Percentiles rank a stretch among this genome's conserved stretches.
Conservation (phyloP, 2,329 filamentous ascomycete species). For the Fonsecaea multimorphosa region DNA sequence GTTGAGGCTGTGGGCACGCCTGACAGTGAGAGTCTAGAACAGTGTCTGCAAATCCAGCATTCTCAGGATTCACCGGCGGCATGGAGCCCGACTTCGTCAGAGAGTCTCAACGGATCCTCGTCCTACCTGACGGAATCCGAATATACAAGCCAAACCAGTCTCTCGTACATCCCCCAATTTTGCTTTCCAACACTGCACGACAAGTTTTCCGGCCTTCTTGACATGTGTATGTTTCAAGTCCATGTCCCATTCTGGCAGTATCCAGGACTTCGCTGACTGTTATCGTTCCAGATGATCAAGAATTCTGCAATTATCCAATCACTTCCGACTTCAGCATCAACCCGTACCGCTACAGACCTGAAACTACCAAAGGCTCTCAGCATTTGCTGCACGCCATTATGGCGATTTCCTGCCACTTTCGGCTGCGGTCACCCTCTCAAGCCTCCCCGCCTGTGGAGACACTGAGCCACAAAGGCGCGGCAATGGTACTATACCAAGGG, state of each 20-base stretch:
- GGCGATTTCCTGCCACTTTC: constrained; percentile 24
- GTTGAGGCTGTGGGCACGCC: neutral
- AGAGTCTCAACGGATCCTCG: constrained; percentile 1
- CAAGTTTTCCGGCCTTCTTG: constrained; percentile 18
- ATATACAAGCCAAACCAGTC: neutral
- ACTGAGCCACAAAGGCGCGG: constrained; percentile 18
- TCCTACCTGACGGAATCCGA: neutral
- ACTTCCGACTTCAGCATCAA: constrained; percentile 24
- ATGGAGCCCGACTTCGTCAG: constrained; percentile 9
- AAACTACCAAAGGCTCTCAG: constrained; percentile 22
- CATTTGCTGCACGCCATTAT: constrained; percentile 29
- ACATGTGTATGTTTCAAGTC: constrained; percentile 8
- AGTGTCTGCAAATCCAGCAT: constrained; percentile 28
- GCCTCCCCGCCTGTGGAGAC: constrained; percentile 12
- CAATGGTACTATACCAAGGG: constrained; percentile 18
- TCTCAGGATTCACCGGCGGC: neutral
- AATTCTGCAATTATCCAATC: constrained; percentile 28
- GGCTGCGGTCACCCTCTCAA: constrained; percentile 13
- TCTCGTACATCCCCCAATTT: constrained; percentile 13
- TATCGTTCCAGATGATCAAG: constrained; percentile 20
- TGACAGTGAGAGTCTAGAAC: constrained; percentile 23
- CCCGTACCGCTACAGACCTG: constrained; percentile 24
- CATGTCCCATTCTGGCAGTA: neutral
- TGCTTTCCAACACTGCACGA: constrained; percentile 20
- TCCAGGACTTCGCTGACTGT: neutral